Base-by-base conservation (phyloP, 1,284 basidiomycete species). In the Bondarzewia mesenterica region DNA sequence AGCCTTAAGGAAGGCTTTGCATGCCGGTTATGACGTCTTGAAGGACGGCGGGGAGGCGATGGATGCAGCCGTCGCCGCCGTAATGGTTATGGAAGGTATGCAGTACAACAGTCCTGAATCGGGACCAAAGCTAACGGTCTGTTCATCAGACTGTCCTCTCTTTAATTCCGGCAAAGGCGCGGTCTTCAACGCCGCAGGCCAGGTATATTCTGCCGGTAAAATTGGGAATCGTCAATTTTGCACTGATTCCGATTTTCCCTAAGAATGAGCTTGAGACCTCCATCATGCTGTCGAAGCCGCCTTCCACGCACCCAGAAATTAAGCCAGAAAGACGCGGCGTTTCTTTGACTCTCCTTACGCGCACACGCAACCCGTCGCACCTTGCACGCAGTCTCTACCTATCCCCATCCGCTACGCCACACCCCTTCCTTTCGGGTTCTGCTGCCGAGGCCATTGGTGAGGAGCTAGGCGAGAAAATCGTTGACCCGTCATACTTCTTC, bases 221-320 rank as follows among this genome's bases (percentile, higher is more conserved):
- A 38, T 32, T 29, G 15, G 25, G 4, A 15, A 23, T 16, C 39
- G 25, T 15, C 42, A 32, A 32, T 32, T 6, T 32, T 21, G 18
- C 10, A 50, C 10, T 23, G 20, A 27, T 26, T 23, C 15, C 8
- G 7, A 45, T 14, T 8, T 2, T 5, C 8, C 26, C 27, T 39
- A 55, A 88, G 83, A 88, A 84, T 55, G 89, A 91, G 62, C 73
- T 90, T 12, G 89, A 91, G 61, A 70, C 82, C 1, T 89, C 87
- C 3, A 58, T 91, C 50, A 88, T 89, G 81, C 68, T 89, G 20
- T 88, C 86, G 43, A 79, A 77, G 49, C 82, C 87, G 1, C 87
- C 85, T 1, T 67, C 71, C 0, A 74, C 78, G 5, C 77, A 83
- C 52, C 77, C 83, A 0, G 60, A 73, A 20, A 76, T 88, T 42